Evolutionary conservation across 345 rosid genomes (phyloP), one percentile per base, ranked within the genome.

Genomic region (Bruguiera parviflora): DNA sequence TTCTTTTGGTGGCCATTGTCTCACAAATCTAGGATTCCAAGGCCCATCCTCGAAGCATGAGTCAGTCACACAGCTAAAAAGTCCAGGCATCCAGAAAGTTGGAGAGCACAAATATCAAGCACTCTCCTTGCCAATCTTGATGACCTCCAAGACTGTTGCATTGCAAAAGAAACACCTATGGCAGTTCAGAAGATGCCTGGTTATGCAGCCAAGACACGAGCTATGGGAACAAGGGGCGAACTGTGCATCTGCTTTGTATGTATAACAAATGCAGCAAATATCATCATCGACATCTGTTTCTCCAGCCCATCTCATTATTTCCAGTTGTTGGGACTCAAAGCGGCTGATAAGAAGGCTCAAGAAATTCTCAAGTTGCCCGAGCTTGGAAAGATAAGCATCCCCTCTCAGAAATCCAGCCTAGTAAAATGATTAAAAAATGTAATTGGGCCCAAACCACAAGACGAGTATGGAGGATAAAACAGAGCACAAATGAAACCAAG

Each of bases 101-200:
- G 18, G 21, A 33, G 15, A 25, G 29, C 28, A 43, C 2, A 31
- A 8, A 21, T 53, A 53, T 64, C 24, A 74, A 43, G 27, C 63
- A 3, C 31, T 78, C 43, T 53, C 65, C 64, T 71, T 75, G 35
- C 64, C 68, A 25, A 75, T 71, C 78, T 78, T 84, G 51, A 83
- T 58, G 19, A 91, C 93, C 22, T 88, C 89, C 43, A 64, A 49
- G 56, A 95, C 91, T 0, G 92, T 85, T 27, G 92, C 96, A 43
- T 92, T 89, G 91, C 99, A 95, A 65, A 95, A 92, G 86, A 91
- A 95, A 74, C 99, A 95, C 81, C 97, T 85, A 75, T 86, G 83
- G 72, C 96, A 89, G 28, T 95, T 95, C 22, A 89, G 81, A 70
- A 88, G 96, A 81, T 95, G 99, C 64, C 99, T 86, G n/a, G 86